Percentiles rank a stretch among this genome's conserved stretches.
Evolutionary conservation across 495 filamentous ascomycete genomes (phyloP).

Genomic region (Sabuloglossum arenarium): DNA sequence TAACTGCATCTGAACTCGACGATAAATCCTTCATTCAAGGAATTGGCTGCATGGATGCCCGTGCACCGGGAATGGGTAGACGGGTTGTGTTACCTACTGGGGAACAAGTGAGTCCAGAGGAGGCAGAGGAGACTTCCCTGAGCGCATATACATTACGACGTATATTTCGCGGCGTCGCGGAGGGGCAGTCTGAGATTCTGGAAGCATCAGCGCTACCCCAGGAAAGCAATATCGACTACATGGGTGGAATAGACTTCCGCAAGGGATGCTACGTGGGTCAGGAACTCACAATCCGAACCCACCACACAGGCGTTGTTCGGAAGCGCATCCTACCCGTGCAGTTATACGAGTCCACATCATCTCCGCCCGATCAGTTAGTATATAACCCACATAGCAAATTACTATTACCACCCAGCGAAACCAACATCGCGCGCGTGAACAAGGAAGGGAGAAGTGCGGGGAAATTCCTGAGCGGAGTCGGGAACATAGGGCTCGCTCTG

Average conservation of each 20-base stretch:
- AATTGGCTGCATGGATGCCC: constrained; percentile 32
- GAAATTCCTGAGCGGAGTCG: constrained; percentile 52
- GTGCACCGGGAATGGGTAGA: constrained; percentile 48
- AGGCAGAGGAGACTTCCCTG: constrained; percentile 14
- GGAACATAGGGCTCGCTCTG: constrained; percentile 73
- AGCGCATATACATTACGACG: constrained; percentile 43
- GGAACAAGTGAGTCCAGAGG: too few relatives aligned
- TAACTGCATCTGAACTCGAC: background rate
- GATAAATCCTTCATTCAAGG: constrained; percentile 2
- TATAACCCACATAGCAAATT: constrained; percentile 25
- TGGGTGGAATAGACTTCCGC: constrained; percentile 66
- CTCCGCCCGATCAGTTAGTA: constrained; percentile 17
- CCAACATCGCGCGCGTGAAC: constrained; percentile 26
- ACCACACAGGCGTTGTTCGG: constrained; percentile 80
- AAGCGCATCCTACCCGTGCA: constrained; percentile 74
- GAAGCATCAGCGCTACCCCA: constrained; percentile 49
- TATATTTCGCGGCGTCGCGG: constrained; percentile 58
- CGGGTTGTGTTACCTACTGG: constrained; percentile 27
- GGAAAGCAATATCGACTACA: constrained; percentile 69
- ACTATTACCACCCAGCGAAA: constrained; percentile 12
- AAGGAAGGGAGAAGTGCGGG: constrained; percentile 48
- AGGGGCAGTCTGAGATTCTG: constrained; percentile 62
- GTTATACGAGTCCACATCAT: constrained; percentile 31
- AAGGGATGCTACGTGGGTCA: constrained; percentile 97
- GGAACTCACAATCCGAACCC: constrained; percentile 84